A percentile compares a stretch with the other conserved stretches of the same genome.
Conservation (phyloP, 2,329 filamentous ascomycete genomes). For the Ustilaginoidea virens region DNA sequence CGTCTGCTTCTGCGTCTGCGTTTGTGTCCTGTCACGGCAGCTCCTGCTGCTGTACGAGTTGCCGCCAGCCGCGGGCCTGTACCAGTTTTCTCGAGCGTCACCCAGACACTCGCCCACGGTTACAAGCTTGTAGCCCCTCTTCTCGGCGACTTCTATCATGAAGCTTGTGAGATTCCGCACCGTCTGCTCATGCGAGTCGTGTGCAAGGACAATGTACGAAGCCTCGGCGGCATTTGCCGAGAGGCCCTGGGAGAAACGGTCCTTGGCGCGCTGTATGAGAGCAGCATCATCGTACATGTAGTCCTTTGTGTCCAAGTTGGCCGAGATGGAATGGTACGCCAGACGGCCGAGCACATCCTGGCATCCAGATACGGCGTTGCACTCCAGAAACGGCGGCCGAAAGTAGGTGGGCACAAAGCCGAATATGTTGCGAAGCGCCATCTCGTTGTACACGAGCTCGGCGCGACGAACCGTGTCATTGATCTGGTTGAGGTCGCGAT, state of each 20-base stretch:
- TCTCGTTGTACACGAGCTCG: conserved; percentile 29
- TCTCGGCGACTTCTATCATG: conserved; percentile 25
- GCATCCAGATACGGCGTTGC: conserved; percentile 23
- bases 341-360: conserved; percentile 19
- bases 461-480: conserved; percentile 16
- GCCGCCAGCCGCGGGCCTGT: too few species aligned
- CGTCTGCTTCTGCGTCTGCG: too few species aligned
- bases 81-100: conserved; percentile 36
- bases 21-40: too few species aligned
- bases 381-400: conserved; percentile 29
- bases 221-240: conserved; percentile 15
- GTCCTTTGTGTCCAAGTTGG: conserved; percentile 46
- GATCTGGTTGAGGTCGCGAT: conserved; percentile 24
- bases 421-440: conserved; percentile 25
- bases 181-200: conserved; percentile 34
- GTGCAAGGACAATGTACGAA: conserved; percentile 35
- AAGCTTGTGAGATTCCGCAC: conserved; percentile 24
- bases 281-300: conserved; percentile 35
- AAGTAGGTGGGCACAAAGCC: conserved; percentile 27
- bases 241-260: conserved; percentile 17
- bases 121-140: conserved; percentile 29
- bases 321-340: conserved; percentile 40
- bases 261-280: conserved; percentile 31
- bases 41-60: too few species aligned
- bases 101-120: conserved; percentile 43